Conservation (phyloP, 2,329 filamentous ascomycete species). For the Paradendryphiella salina region DNA sequence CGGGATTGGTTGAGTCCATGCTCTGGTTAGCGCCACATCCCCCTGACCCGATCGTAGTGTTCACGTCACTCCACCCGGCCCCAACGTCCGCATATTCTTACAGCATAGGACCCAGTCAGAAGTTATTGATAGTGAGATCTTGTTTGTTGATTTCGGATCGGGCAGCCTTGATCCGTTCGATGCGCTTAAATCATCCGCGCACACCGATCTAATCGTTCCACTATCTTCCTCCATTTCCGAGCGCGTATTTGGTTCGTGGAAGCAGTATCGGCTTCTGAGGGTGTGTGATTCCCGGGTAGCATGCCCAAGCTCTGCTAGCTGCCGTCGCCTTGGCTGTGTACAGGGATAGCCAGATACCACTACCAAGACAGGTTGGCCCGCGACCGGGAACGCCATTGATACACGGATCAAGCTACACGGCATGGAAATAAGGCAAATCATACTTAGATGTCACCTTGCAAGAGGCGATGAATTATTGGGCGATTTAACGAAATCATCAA, state of each 20-base stretch:
- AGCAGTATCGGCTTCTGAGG: neutral
- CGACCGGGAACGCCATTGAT: neutral
- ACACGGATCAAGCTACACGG: slow-evolving; percentile 10
- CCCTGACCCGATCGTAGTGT: slow-evolving; percentile 20
- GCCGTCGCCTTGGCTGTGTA: neutral
- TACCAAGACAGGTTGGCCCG: neutral
- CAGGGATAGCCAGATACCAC: neutral
- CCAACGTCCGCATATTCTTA: slow-evolving; percentile 18
- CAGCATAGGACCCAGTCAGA: slow-evolving; percentile 6
- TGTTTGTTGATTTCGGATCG: slow-evolving; percentile 1
- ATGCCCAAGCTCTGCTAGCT: slow-evolving; percentile 3
- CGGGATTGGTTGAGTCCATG: slow-evolving; percentile 12
- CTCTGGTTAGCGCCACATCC: slow-evolving; percentile 13
- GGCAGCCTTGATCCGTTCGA: neutral
- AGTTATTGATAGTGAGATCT: slow-evolving; percentile 8
- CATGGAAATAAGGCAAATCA: slow-evolving; percentile 10
- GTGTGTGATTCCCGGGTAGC: neutral
- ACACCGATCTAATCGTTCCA: slow-evolving; percentile 5
- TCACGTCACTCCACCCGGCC: slow-evolving; percentile 20
- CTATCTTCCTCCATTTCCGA: neutral
- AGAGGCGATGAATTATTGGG: slow-evolving; percentile 1
- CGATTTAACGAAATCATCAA: neutral
- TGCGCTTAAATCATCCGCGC: slow-evolving; percentile 12
- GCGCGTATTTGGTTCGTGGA: slow-evolving; percentile 5
- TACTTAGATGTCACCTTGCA: slow-evolving; percentile 8